Conservation (phyloP, 2,329 filamentous ascomycete species). For the Colletotrichum sojae region DNA sequence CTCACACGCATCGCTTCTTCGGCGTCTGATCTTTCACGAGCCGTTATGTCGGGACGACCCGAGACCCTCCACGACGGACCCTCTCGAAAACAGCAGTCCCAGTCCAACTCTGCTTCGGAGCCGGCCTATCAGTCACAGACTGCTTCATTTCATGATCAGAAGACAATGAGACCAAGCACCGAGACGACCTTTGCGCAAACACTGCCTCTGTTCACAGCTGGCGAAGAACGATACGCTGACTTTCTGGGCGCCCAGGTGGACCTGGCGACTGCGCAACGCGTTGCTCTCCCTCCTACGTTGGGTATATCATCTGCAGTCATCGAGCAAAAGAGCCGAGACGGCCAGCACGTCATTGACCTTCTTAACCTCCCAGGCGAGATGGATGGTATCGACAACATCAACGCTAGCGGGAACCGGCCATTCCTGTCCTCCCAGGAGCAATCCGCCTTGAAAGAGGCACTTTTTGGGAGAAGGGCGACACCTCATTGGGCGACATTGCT, state of each 20-base stretch:
- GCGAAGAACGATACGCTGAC: constrained; percentile 18
- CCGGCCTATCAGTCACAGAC: background rate
- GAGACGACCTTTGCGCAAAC: constrained; percentile 35
- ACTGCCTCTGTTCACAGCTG: background rate
- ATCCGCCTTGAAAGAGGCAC: constrained; percentile 43
- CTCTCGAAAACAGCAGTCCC: constrained; percentile 10
- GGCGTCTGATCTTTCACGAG: constrained; percentile 23
- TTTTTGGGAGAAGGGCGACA: constrained; percentile 43
- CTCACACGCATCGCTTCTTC: constrained; percentile 21
- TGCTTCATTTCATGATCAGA: constrained; percentile 1
- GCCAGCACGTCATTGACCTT: constrained; percentile 38
- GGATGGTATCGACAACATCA: constrained; percentile 36
- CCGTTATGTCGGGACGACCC: constrained; percentile 9
- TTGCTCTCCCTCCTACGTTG: background rate
- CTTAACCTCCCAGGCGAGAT: constrained; percentile 31
- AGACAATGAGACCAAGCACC: background rate
- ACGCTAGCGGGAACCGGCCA: constrained; percentile 40
- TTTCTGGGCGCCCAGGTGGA: constrained; percentile 18
- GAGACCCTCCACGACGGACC: constrained; percentile 2
- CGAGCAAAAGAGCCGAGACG: constrained; percentile 39
- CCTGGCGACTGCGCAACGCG: background rate
- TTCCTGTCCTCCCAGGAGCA: constrained; percentile 41
- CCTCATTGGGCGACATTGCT: constrained; percentile 62
- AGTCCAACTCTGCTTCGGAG: background rate
- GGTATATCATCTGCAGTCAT: constrained; percentile 18